Base-by-base conservation (phyloP, 352 stramenopile species). In the Globisporangium canariense region DNA sequence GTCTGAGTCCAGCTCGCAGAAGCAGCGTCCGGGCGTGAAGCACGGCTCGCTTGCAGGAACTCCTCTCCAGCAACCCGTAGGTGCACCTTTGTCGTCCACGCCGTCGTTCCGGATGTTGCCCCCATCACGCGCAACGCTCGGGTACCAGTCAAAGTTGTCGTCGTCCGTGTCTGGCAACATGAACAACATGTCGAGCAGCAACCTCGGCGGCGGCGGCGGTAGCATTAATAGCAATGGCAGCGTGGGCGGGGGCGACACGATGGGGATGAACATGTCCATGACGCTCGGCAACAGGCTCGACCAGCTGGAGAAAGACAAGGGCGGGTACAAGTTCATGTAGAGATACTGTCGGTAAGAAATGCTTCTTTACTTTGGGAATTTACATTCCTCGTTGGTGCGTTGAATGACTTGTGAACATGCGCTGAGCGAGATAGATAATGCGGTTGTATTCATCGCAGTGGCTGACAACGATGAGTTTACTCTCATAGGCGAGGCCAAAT, bases 271-370 rank as follows among this genome's bases (percentile, higher is more conserved):
- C 25, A 71, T 71, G 67, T 22, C 55, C 20, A 70, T 81, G 36
- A 71, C 79, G 18, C 80, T 92, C 38, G 80, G 78, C 56, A 90
- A 77, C 71, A 88, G 88, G 57, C 75, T 92, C 7, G 83, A 92
- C 64, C 79, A 89, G 51, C 69, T 92, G 54, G 83, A 92, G 53
- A 86, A 90, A 60, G 79, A 90, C 52, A 86, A 77, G 62, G 74
- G 55, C 58, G 58, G 69, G 8, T 77, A 66, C 62, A 70, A 69
- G 45, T 73, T 67, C 58, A 71, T 71, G 54, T 71, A 57, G 47
- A 38, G 36, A 9, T 16, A 58, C 51, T 56, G 20, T 25, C 10
- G 16, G 58, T 46, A 46, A 46, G 34, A 46, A 20, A 46, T 46
- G 2, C 40, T 25, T 32, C 6, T 32, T 28, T 28, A 28, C 25